Conservation (phyloP, 257 asterid genomes). For the Gentiana straminea region DNA sequence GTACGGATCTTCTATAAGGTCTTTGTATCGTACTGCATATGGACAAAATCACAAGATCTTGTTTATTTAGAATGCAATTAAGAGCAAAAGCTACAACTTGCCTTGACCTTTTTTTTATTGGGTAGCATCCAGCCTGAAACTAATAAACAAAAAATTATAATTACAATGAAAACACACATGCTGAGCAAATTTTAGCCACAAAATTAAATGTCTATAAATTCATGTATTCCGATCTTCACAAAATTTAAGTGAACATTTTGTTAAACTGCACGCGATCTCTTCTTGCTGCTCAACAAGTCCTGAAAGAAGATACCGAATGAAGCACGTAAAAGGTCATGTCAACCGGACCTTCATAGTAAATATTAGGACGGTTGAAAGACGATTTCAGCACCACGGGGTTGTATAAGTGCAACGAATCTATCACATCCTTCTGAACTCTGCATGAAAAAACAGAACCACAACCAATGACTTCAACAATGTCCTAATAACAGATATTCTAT, state of each 20-base stretch:
- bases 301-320: conserved; percentile 5
- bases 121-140: too few relatives aligned
- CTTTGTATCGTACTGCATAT: conserved; percentile 89
- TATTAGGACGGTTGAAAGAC: conserved; percentile 90
- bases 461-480: conserved; percentile 3
- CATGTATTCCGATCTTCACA: neutral
- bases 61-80: conserved; percentile 6
- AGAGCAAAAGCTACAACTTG: neutral
- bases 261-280: neutral
- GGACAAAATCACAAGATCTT: conserved; percentile 12
- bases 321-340: conserved; percentile 12
- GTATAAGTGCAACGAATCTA: conserved; percentile 60
- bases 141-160: too few relatives aligned
- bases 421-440: conserved; percentile 97
- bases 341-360: conserved; percentile 75
- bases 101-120: neutral
- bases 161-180: too few relatives aligned
- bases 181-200: too few relatives aligned
- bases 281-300: neutral
- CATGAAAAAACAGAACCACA: conserved; percentile 18
- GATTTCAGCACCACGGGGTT: conserved; percentile 84
- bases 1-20: conserved; percentile 71
- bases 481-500: too few relatives aligned
- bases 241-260: neutral
- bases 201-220: too few relatives aligned